phyloP scores from a whole-genome alignment of 306 rosid species.

The Rosa lucieae region DNA sequence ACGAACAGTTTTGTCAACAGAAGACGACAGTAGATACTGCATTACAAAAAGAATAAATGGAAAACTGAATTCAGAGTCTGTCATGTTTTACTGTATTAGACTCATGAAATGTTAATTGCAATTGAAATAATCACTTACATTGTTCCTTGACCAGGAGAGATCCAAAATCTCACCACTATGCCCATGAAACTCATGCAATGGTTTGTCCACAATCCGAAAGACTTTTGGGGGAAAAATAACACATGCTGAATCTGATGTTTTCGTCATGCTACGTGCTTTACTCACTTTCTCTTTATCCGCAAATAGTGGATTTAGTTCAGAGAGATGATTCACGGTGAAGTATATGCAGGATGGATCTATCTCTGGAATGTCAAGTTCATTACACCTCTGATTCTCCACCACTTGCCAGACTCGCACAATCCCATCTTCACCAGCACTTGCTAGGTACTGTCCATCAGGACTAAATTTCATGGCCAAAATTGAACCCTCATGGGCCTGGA shows the following conservation, averaged over 20 bases:
- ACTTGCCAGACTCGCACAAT: constrained; percentile 89
- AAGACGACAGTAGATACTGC: constrained; percentile 86
- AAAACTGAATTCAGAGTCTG: constrained; percentile 23
- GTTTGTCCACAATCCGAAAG: constrained; percentile 76
- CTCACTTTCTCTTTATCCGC: constrained; percentile 65
- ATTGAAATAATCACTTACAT: constrained; percentile 59
- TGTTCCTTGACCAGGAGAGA: constrained; percentile 87
- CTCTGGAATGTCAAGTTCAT: constrained; percentile 74
- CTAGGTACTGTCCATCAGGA: constrained; percentile 91
- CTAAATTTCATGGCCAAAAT: constrained; percentile 92
- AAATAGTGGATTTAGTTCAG: constrained; percentile 74
- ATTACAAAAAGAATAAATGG: constrained; percentile 20
- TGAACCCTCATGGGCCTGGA: constrained; percentile 83
- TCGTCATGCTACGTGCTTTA: constrained; percentile 51
- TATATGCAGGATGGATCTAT: constrained; percentile 80
- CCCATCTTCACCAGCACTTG: constrained; percentile 90
- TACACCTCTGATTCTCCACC: constrained; percentile 75
- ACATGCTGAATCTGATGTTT: constrained; percentile 84
- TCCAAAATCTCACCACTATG: constrained; percentile 76
- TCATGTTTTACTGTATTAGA: not conserved
- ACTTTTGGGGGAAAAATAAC: constrained; percentile 75
- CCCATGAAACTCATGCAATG: constrained; percentile 83
- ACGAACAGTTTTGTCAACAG: constrained; percentile 89
- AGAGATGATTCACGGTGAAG: constrained; percentile 72
- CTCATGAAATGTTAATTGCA: constrained; percentile 20